Percentiles rank a stretch among this genome's conserved stretches.
Evolutionary conservation across 257 asterid species (phyloP).

Genomic region (Lycium ferocissimum): DNA sequence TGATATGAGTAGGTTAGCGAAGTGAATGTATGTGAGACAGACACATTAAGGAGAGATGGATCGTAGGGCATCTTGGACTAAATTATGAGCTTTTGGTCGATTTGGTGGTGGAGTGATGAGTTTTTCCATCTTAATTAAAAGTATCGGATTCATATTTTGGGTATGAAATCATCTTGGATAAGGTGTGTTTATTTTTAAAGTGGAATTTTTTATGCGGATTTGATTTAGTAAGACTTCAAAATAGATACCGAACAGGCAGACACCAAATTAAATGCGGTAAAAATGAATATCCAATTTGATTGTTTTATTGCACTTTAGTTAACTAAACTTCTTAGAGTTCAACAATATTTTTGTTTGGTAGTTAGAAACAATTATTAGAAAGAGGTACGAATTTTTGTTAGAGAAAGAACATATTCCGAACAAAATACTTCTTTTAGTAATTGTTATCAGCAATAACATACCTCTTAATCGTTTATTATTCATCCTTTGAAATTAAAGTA

Average conservation of each 20-base stretch:
- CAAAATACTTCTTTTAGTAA: neutral
- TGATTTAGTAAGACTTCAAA: neutral
- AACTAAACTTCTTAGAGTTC: neutral
- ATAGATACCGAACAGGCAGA: neutral
- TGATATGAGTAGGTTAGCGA: neutral
- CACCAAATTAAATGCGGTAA: too few species aligned
- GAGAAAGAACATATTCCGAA: neutral
- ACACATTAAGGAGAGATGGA: neutral
- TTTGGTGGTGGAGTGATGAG: neutral
- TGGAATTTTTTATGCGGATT: neutral
- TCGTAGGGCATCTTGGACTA: neutral
- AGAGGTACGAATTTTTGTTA: too few species aligned
- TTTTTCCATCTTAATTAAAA: too few species aligned
- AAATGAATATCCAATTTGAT: too few species aligned
- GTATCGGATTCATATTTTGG: neutral
- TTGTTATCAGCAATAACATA: too few species aligned
- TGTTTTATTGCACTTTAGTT: neutral
- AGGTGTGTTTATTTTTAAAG: neutral
- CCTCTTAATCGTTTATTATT: too few species aligned
- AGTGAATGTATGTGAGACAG: neutral
- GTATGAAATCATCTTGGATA: neutral
- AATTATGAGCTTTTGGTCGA: neutral
- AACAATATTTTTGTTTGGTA: neutral
- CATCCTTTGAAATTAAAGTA: too few species aligned
- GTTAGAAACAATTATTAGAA: neutral